Evolutionary conservation across 805 yeast species (phyloP).

Genomic region (Cyberlindnera mrakii): DNA sequence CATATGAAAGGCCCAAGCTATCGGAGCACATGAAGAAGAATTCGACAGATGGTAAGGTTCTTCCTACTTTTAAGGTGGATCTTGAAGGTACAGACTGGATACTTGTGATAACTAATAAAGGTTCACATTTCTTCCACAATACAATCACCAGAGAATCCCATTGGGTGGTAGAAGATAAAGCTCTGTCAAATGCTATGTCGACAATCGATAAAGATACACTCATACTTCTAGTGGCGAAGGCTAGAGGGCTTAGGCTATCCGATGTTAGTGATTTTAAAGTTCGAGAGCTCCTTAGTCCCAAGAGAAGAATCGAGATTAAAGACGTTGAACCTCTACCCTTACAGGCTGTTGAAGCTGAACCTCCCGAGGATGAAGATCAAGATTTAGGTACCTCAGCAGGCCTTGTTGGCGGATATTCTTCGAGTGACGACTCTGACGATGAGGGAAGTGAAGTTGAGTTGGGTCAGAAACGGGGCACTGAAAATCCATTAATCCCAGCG

Average conservation of each 20-base stretch:
- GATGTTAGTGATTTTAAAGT: conserved; percentile 3
- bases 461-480: neutral
- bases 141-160: conserved; percentile 21
- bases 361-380: neutral
- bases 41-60: neutral
- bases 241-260: conserved; percentile 29
- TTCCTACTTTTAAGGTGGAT: conserved; percentile 2
- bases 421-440: conserved; percentile 14
- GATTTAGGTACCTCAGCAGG: neutral
- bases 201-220: conserved; percentile 24
- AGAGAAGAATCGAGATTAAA: neutral
- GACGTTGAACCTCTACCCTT: neutral
- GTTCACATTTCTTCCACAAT: conserved; percentile 37
- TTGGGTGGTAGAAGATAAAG: conserved; percentile 32
- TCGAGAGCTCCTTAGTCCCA: neutral
- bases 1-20: conserved; percentile 30
- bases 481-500: conserved; percentile 1
- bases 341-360: neutral
- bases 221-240: conserved; percentile 29
- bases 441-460: conserved; percentile 3
- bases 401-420: conserved; percentile 14
- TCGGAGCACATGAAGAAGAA: too few relatives aligned
- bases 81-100: conserved; percentile 28
- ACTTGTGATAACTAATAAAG: conserved; percentile 35
- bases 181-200: conserved; percentile 22